Conservation (phyloP, 2,329 filamentous ascomycete species). For the Trichoderma afroharzianum region DNA sequence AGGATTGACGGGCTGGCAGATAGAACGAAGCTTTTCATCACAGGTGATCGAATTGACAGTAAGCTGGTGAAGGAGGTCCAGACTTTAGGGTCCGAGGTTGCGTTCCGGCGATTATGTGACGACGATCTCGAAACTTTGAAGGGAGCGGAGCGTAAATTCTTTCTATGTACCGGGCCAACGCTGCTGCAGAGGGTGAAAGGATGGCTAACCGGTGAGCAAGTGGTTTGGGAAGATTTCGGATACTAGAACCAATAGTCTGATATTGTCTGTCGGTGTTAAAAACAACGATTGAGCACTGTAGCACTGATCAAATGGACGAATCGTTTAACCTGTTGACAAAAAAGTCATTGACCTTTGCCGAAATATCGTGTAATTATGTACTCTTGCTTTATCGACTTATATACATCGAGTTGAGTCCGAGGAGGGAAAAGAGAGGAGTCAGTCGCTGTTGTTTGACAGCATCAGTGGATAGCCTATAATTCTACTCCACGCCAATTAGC, state of each 20-base stretch:
- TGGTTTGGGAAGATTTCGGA: conserved; percentile 58
- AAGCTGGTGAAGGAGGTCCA: conserved; percentile 28
- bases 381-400: background rate
- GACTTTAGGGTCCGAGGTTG: conserved; percentile 33
- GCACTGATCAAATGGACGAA: background rate
- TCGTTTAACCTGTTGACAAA: background rate
- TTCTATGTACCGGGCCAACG: conserved; percentile 44
- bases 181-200: conserved; percentile 43
- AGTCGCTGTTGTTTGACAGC: background rate
- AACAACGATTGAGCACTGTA: background rate
- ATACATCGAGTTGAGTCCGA: background rate
- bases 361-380: background rate
- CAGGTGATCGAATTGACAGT: conserved; percentile 35
- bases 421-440: background rate
- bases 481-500: background rate
- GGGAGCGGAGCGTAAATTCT: conserved; percentile 45
- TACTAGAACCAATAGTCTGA: conserved; percentile 39
- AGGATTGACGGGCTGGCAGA: conserved; percentile 48
- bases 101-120: conserved; percentile 36
- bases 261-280: background rate
- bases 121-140: conserved; percentile 42
- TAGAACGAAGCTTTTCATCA: conserved; percentile 62
- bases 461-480: background rate
- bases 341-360: background rate
- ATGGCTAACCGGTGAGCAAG: conserved; percentile 53